Conservation (phyloP, 495 filamentous ascomycete genomes). For the Jackrogersella minutella region DNA sequence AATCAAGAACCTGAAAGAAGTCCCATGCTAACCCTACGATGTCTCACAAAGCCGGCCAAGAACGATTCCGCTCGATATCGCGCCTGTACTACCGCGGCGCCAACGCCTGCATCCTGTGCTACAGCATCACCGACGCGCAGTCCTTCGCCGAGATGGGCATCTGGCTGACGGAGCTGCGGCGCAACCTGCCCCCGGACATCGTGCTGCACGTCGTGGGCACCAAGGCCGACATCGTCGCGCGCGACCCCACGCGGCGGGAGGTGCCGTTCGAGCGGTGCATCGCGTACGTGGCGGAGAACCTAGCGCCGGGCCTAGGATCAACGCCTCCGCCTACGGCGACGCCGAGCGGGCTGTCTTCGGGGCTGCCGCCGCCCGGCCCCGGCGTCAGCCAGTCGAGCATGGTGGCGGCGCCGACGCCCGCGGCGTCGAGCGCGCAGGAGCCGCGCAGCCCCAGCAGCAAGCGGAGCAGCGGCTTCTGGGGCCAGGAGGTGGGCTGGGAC, state of each 20-base stretch:
- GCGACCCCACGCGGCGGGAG: conserved; percentile 75
- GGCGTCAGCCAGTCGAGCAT: conserved; percentile 35
- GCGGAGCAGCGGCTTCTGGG: conserved; percentile 85
- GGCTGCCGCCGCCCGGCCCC: conserved; percentile 25
- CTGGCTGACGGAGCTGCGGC: conserved; percentile 83
- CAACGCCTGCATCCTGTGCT: conserved; percentile 91
- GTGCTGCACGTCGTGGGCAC: conserved; percentile 98
- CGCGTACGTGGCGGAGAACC: conserved; percentile 90
- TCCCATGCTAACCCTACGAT: conserved; percentile 16
- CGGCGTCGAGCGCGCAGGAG: conserved; percentile 48
- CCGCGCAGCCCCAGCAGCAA: conserved; percentile 75
- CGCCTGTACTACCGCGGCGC: conserved; percentile 95
- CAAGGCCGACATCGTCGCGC: conserved; percentile 88
- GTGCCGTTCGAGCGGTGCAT: conserved; percentile 95
- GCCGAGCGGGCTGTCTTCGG: conserved; percentile 41
- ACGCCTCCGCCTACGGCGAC: conserved; percentile 72
- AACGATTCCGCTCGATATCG: conserved; percentile 92
- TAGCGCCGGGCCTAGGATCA: conserved; percentile 69
- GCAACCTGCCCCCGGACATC: conserved; percentile 73
- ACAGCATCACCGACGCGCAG: conserved; percentile 85
- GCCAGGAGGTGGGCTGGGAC: conserved; percentile 92
- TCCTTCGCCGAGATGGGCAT: conserved; percentile 94
- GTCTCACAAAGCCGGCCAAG: conserved; percentile 74
- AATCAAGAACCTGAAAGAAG: background rate
- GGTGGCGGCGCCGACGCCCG: conserved; percentile 28